Conservation (phyloP, 2,329 filamentous ascomycete genomes). For the Aspergillus novoparasiticus region DNA sequence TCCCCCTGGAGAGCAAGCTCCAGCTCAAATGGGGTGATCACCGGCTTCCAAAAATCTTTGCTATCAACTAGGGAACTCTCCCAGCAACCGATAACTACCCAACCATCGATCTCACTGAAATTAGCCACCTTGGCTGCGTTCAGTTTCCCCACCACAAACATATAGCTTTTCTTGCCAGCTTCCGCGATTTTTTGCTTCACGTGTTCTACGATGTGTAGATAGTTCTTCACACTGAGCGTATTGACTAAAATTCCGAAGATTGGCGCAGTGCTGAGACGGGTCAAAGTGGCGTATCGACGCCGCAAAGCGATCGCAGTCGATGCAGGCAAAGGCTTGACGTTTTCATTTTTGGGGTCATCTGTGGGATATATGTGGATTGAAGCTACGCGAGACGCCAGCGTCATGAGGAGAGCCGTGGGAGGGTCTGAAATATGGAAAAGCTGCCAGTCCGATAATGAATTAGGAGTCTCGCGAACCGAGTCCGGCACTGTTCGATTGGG, state of each 20-base stretch:
- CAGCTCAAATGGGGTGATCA: conserved; percentile 95
- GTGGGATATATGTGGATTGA: conserved; percentile 78
- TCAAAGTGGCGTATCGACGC: conserved; percentile 84
- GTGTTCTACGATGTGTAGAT: conserved; percentile 75
- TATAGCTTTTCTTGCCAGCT: conserved; percentile 92
- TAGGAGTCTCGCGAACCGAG: conserved; percentile 47
- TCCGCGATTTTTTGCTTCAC: conserved; percentile 72
- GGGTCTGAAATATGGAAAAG: conserved; percentile 85
- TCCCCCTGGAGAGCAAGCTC: conserved; percentile 75
- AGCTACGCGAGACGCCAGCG: conserved; percentile 78
- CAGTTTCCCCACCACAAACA: conserved; percentile 93
- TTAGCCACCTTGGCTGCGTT: conserved; percentile 96
- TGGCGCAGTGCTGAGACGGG: conserved; percentile 75
- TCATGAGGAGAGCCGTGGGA: conserved; percentile 79
- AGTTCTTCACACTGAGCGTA: conserved; percentile 89
- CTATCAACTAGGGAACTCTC: conserved; percentile 91
- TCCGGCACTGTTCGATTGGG: conserved; percentile 77
- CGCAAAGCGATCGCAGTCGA: conserved; percentile 65
- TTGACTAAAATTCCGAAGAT: conserved; percentile 95
- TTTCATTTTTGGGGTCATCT: conserved; percentile 29
- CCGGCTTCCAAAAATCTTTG: conserved; percentile 81
- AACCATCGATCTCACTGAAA: conserved; percentile 91
- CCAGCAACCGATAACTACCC: conserved; percentile 98
- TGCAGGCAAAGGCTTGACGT: conserved; percentile 48
- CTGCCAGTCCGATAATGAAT: conserved; percentile 65